These are phyloP conservation scores for Thozetella sp. DNA, from an alignment of 495 filamentous ascomycete genomes.

Conservation along the genomic window DNA sequence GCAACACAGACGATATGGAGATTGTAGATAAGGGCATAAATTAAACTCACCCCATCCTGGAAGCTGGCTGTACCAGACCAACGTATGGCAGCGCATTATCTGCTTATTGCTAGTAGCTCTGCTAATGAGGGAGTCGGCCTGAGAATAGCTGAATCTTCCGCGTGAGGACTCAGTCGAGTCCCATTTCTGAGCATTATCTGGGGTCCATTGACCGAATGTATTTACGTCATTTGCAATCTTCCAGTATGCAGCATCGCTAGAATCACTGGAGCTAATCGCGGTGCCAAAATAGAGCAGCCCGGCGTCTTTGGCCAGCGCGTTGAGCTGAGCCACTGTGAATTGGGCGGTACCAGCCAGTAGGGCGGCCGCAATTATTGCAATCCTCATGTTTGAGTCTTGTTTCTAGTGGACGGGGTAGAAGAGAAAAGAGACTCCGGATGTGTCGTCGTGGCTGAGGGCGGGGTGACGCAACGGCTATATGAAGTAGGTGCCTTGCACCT, in stretches of 20 bases:
- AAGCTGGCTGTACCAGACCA: conserved; percentile 59
- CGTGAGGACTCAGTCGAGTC: conserved; percentile 45
- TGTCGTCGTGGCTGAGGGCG: not conserved
- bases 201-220: conserved; percentile 54
- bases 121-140: conserved; percentile 49
- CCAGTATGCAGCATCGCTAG: not conserved
- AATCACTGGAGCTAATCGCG: not conserved
- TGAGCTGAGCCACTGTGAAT: not conserved
- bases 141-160: conserved; percentile 44
- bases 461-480: not conserved
- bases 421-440: not conserved
- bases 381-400: not conserved
- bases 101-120: conserved; percentile 51
- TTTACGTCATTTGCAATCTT: conserved; percentile 7
- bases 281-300: not conserved
- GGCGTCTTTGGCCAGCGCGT: not conserved
- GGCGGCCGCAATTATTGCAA: not conserved
- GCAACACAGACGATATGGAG: not conserved
- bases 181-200: conserved; percentile 63
- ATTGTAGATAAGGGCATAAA: not conserved
- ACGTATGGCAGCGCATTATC: conserved; percentile 56
- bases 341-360: not conserved
- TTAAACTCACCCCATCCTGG: conserved; percentile 46
- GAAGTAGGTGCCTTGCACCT: too few relatives aligned
- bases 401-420: not conserved